Evolutionary conservation across 805 yeast species (phyloP), one percentile per base, ranked within the genome.

Genomic region (Kazachstania psychrophila): DNA sequence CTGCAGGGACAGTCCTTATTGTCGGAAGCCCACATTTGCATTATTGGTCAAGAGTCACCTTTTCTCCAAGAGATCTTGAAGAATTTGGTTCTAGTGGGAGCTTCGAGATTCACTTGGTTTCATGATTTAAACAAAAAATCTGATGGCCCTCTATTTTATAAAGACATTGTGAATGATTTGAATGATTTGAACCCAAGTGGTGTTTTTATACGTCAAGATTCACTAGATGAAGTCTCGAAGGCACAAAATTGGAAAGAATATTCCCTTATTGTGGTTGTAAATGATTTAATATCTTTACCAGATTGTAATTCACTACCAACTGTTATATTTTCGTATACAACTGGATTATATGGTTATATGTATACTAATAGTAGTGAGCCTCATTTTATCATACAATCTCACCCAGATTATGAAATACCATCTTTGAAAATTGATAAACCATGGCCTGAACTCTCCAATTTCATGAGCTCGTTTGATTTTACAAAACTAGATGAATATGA

Each of bases 21-120:
- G 13, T 73, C 73, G 23, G 49, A 53, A 2, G 64, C 88, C 0
- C 75, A 70, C 38, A 66, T 87, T 3, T 72, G 86, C 38, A 56
- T 86, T 1, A 47, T 86, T 2, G 73, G 77, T 31, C 73, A 75
- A 31, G 75, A 76, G 5, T 64, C 74, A 1, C 50, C 77, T 0
- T 64, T 77, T 0, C 75, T 79, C 1, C 68, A 77, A 3, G 97
- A 89, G 56, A 59, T 74, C 3, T 56, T 81, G 26, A 88, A 89
- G 64, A 86, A 87, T 56, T 62, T 89, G 39, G 74, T 82, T 1
- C 64, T 89, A 14, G 88, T 94, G 0, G 85, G 84, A 0, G 62
- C 79, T 2, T 23, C 40, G 4, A 51, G 66, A 12, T 68, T 80
- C 41, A 72, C 82, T 0, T 65, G 87, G 5, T 60, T 82, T 14